A percentile compares a stretch with the other conserved stretches of the same genome.
These are phyloP conservation scores for Thelephora ganbajun DNA, from an alignment of 768 basidiomycete species.

Conservation along the genomic window DNA sequence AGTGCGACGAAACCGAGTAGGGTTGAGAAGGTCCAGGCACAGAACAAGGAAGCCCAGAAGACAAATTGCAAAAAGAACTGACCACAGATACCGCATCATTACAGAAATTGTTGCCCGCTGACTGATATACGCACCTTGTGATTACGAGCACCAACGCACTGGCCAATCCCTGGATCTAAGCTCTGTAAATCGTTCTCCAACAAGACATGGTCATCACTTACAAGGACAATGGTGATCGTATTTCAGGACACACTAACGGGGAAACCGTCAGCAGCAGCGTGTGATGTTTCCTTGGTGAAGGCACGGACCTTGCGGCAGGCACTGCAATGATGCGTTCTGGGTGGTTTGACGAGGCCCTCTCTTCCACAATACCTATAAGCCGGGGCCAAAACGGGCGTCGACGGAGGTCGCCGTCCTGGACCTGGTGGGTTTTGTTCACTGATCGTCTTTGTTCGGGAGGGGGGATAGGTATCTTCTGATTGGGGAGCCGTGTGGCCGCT, in stretches of 20 bases:
- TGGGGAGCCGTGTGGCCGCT: no score
- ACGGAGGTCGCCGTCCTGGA: conserved; percentile 17
- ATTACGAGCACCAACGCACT: conserved; percentile 87
- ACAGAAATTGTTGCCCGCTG: neutral
- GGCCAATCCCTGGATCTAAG: conserved; percentile 66
- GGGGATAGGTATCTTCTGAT: no score
- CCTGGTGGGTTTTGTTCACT: conserved; percentile 6
- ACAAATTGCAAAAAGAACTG: conserved; percentile 82
- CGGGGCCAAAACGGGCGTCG: conserved; percentile 37
- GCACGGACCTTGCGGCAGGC: conserved; percentile 63
- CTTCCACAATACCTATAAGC: conserved; percentile 52
- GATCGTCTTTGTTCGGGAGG: neutral
- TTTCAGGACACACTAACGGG: conserved; percentile 57
- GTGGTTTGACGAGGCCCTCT: conserved; percentile 60
- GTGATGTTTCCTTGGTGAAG: neutral
- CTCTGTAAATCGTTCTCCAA: conserved; percentile 1
- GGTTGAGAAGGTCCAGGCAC: conserved; percentile 48
- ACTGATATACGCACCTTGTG: conserved; percentile 45
- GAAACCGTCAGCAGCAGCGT: neutral
- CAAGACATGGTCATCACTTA: conserved; percentile 20
- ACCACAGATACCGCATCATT: neutral
- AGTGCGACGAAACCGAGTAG: conserved; percentile 39
- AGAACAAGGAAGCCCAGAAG: conserved; percentile 44
- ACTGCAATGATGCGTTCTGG: conserved; percentile 68
- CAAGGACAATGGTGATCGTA: conserved; percentile 90